Evolutionary conservation across 345 rosid genomes (phyloP), one percentile per base, ranked within the genome.

Genomic region (Bretschneidera sinensis): DNA sequence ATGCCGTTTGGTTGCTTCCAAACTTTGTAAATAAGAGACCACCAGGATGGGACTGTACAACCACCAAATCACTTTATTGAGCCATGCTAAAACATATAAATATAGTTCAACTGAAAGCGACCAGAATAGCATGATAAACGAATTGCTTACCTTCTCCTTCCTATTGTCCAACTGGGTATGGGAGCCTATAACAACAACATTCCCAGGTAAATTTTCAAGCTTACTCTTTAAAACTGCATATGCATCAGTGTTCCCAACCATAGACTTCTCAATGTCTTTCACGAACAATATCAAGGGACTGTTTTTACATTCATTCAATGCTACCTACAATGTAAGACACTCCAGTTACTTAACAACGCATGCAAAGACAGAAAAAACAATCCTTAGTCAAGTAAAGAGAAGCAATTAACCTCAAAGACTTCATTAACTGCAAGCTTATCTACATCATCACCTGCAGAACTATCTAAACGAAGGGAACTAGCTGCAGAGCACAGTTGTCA

Each of bases 331-430:
- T n/a, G 71, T 34, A 71, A 48, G 34, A 65, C 47, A 64, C 56
- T 57, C 43, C 43, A 64, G 31, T 39, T 70, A 57, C 51, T 33
- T n/a, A 14, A 4, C 24, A 14, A 11, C 1, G 45, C 45, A 5
- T 4, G 11, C 6, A 39, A 39, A 11, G 16, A 11, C n/a, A n/a
- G 16, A 39, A 39, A 39, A 39, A 5, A 39, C 15, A 13, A 39
- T 39, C 16, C 45, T 39, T 39, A 48, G 18, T 2, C 21, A 17
- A 22, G 17, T 2, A 66, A n/a, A 54, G 24, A 54, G 60, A 21
- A n/a, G n/a, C n/a, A n/a, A n/a, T n/a, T n/a, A n/a, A 91, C 99
- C 96, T 88, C 95, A 73, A 90, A 88, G 39, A 95, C 73, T 75
- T 88, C 96, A 71, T 83, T 86, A 53, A 95, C 63, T 6, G 88